A percentile compares a stretch with the other conserved stretches of the same genome.
phyloP scores from a whole-genome alignment of 305 asterid species.

The Solanum hybrid region DNA sequence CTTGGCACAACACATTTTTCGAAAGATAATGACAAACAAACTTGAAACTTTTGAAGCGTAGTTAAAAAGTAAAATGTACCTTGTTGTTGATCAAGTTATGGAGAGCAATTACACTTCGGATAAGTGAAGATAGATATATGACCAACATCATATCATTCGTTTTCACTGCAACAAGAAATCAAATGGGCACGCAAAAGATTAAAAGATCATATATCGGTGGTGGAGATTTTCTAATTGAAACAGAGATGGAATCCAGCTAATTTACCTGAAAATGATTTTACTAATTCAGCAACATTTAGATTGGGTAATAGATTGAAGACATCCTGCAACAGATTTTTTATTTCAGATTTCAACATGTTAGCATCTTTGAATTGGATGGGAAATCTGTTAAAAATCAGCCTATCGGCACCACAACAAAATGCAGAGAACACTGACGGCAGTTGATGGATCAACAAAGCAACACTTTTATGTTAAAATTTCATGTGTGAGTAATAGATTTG shows the following conservation, averaged over 20 bases:
- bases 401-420: neutral
- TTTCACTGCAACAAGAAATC: slow-evolving; percentile 48
- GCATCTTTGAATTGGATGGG: neutral
- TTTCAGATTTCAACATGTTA: neutral
- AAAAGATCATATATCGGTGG: neutral
- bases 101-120: slow-evolving; percentile 88
- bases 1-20: neutral
- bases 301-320: slow-evolving; percentile 87
- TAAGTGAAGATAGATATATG: slow-evolving; percentile 76
- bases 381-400: neutral
- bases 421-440: neutral
- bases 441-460: neutral
- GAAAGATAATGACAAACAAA: neutral
- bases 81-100: slow-evolving; percentile 93
- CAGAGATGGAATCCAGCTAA: neutral
- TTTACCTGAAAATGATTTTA: slow-evolving; percentile 85
- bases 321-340: slow-evolving; percentile 39
- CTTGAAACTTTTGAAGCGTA: neutral
- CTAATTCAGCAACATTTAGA: slow-evolving; percentile 67
- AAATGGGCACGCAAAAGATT: neutral
- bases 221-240: neutral
- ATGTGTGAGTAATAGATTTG: neutral
- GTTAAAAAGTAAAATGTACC: slow-evolving; percentile 23
- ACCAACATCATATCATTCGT: slow-evolving; percentile 97
- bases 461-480: neutral